Evolutionary conservation across 2,329 filamentous ascomycete genomes (phyloP).

Genomic region (Trichophyton mentagrophytes): DNA sequence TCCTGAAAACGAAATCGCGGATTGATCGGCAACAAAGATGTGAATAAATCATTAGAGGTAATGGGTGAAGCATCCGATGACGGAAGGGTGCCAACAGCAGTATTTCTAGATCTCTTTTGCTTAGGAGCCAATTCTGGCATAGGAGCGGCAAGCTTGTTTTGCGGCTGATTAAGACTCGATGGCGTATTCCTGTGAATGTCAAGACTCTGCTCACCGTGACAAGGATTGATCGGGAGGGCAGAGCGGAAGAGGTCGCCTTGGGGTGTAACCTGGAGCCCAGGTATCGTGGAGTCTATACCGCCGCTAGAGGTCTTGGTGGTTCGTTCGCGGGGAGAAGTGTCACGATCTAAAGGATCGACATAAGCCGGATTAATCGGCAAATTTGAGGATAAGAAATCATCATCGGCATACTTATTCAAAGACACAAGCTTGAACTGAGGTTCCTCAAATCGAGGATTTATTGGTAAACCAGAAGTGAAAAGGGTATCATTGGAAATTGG

Average conservation of each 20-base stretch:
- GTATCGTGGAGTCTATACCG: neutral
- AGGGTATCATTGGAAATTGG: neutral
- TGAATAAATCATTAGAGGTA: neutral
- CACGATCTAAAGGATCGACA: neutral
- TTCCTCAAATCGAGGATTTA: neutral
- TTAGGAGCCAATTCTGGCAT: neutral
- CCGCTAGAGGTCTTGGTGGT: neutral
- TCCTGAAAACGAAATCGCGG: neutral
- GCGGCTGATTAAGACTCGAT: slow-evolving; percentile 16
- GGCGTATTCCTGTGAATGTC: neutral
- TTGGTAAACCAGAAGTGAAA: neutral
- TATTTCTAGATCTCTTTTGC: neutral
- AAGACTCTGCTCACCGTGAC: neutral
- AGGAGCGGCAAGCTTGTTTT: slow-evolving; percentile 17
- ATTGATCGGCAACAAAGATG: neutral
- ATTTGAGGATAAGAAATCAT: slow-evolving; percentile 5
- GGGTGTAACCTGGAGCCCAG: neutral
- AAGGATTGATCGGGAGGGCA: slow-evolving; percentile 24
- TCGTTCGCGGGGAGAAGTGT: neutral
- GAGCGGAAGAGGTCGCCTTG: slow-evolving; percentile 20
- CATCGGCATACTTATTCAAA: neutral
- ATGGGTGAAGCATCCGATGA: slow-evolving; percentile 13
- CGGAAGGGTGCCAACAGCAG: neutral
- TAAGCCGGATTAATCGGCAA: slow-evolving; percentile 8
- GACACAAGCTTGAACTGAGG: neutral